A percentile compares a stretch with the other conserved stretches of the same genome.
phyloP scores from a whole-genome alignment of 345 rosid genomes.

The Atalantia buxifolia region DNA sequence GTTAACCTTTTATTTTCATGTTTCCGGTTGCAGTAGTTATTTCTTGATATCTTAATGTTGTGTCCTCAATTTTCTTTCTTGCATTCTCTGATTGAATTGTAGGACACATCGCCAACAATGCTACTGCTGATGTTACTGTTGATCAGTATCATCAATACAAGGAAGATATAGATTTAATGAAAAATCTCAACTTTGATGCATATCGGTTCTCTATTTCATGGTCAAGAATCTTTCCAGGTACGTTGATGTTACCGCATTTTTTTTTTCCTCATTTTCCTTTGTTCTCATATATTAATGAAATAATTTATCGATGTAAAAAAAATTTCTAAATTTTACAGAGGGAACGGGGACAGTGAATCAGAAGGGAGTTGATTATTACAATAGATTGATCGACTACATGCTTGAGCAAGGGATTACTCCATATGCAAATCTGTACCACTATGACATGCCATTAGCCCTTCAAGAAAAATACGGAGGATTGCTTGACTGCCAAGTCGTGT shows the following conservation, averaged over 20 bases:
- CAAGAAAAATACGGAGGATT: slow-evolving; percentile 40
- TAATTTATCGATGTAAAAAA: no score
- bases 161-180: slow-evolving; percentile 43
- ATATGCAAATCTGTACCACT: slow-evolving; percentile 52
- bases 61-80: not conserved
- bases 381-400: slow-evolving; percentile 23
- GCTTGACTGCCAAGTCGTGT: slow-evolving; percentile 35
- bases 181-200: slow-evolving; percentile 44
- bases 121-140: not conserved
- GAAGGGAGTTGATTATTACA: not conserved
- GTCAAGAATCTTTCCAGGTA: slow-evolving; percentile 59
- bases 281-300: not conserved
- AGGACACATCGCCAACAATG: slow-evolving; percentile 37
- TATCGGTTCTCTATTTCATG: slow-evolving; percentile 60
- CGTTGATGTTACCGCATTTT: not conserved
- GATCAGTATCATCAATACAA: not conserved
- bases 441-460: slow-evolving; percentile 54
- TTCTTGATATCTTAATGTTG: not conserved
- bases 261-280: not conserved
- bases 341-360: not conserved
- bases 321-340: not conserved
- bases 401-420: slow-evolving; percentile 51
- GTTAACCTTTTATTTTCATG: not conserved
- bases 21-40: no score
- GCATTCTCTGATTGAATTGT: not conserved